These are phyloP conservation scores for Cladosporium sp. DNA, from an alignment of 2,329 filamentous ascomycete genomes.

Conservation along the genomic window DNA sequence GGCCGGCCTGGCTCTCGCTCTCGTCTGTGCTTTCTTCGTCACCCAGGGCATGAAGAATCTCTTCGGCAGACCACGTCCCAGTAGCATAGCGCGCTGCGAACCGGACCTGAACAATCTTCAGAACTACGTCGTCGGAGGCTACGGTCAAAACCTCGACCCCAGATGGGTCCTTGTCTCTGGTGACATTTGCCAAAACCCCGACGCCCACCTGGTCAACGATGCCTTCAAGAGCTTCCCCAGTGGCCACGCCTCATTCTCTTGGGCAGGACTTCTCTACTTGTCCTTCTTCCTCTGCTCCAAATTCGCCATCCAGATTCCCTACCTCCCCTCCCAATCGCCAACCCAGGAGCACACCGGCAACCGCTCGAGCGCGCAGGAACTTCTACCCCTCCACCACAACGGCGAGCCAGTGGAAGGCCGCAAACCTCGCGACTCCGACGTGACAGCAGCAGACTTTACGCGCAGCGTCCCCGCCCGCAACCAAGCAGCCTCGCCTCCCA, in stretches of 20 bases:
- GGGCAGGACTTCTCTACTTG: slow-evolving; percentile 78
- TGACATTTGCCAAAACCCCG: slow-evolving; percentile 67
- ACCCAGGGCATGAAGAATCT: slow-evolving; percentile 81
- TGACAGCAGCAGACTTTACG: slow-evolving; percentile 2
- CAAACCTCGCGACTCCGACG: slow-evolving; percentile 9
- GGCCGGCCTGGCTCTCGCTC: slow-evolving; percentile 72
- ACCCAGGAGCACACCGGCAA: slow-evolving; percentile 1
- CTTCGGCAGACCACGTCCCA: slow-evolving; percentile 61
- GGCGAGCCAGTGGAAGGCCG: slow-evolving; percentile 9
- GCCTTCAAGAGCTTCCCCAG: slow-evolving; percentile 83
- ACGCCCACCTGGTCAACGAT: slow-evolving; percentile 62
- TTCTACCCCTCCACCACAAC: slow-evolving; percentile 25
- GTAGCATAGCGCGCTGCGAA: slow-evolving; percentile 65
- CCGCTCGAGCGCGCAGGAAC: slow-evolving; percentile 18
- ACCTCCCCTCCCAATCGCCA: slow-evolving; percentile 51
- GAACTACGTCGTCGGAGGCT: slow-evolving; percentile 60
- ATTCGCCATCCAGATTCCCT: slow-evolving; percentile 70
- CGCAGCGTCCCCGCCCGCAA: slow-evolving; percentile 43
- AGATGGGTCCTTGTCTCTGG: slow-evolving; percentile 69
- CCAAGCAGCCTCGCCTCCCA: slow-evolving; percentile 75
- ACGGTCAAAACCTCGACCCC: slow-evolving; percentile 46
- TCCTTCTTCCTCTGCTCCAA: slow-evolving; percentile 84
- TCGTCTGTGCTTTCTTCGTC: slow-evolving; percentile 71
- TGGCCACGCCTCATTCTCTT: slow-evolving; percentile 70
- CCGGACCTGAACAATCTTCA: slow-evolving; percentile 65